Conservation (phyloP, 495 filamentous ascomycete species). For the Hyaloscypha variabilis region DNA sequence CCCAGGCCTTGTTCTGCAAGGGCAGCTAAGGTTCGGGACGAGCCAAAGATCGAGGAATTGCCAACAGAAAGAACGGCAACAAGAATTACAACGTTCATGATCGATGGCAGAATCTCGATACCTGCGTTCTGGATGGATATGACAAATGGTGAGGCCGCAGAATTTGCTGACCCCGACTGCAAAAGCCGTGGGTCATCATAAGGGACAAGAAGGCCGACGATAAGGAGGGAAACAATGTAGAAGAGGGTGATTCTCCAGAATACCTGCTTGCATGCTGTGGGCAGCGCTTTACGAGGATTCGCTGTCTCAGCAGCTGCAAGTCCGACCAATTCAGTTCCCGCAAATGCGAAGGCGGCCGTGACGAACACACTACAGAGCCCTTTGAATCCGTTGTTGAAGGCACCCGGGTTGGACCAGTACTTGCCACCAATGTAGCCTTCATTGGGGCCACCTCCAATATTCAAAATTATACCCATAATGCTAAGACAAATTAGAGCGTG, state of each 20-base stretch:
- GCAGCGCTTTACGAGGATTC: conserved; percentile 85
- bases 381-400: conserved; percentile 92
- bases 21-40: conserved; percentile 82
- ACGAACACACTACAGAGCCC: conserved; percentile 93
- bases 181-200: conserved; percentile 66
- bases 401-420: conserved; percentile 84
- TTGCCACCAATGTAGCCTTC: conserved; percentile 82
- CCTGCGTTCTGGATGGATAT: conserved; percentile 84
- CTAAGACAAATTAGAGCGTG: not conserved
- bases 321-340: conserved; percentile 92
- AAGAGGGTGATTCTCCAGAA: conserved; percentile 95
- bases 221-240: conserved; percentile 73
- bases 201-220: conserved; percentile 76
- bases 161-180: conserved; percentile 57
- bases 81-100: conserved; percentile 92
- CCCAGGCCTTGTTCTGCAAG: conserved; percentile 86
- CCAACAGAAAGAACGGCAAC: conserved; percentile 86
- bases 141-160: conserved; percentile 84
- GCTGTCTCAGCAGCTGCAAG: conserved; percentile 86
- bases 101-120: conserved; percentile 71
- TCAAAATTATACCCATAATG: conserved; percentile 78
- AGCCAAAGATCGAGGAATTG: conserved; percentile 86
- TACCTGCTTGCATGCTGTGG: conserved; percentile 87
- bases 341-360: conserved; percentile 89
- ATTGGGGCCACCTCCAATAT: conserved; percentile 70